Base-by-base conservation (phyloP, 129 eudicot genomes). In the Apium graveolens region DNA sequence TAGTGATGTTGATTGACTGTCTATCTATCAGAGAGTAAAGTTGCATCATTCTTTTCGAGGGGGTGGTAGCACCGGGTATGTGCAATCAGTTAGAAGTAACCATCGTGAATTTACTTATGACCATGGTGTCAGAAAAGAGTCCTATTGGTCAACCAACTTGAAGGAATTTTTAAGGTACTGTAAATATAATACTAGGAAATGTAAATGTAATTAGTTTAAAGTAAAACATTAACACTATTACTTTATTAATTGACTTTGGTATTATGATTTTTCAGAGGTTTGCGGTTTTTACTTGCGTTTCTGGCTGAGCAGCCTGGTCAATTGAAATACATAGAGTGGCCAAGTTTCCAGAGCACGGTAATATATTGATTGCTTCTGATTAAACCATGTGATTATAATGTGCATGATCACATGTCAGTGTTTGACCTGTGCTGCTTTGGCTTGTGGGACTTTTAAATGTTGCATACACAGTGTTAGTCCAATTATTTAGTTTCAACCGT, bases 281-380 rank as follows among this genome's bases (percentile, higher is more conserved):
- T 84, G 76, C 87, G 70, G 55, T 79, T 85, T 60, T 81, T 92
- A 57, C 44, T 89, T 73, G 76, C 46, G 11, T 96, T 96, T 87
- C 81, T 96, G 7, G 83, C 80, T 53, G 91, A 92, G 83, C 99
- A 96, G 75, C 97, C 99, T 55, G 84, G 95, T 76, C 97, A 96
- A 87, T 88, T 96, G 75, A 96, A 70, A 26, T 60, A 60, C 68
- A 60, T 60, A 60, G 68, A 60, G 68, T 60, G 68, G 68, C 32
- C 68, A 60, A 60, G 68, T 60, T 60, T 60, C 17, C 68, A 60
- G 68, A 60, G 34, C 68, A 60, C 68, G 68, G 68, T 60, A 60
- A 60, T 60, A 60, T 60, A 26, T 60, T n/a, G 10, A 11, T 9
- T 26, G 32, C 31, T 26, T n/a, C 32, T n/a, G 4, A 11, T 9